Base-by-base conservation (phyloP, 176 grass and related monocot genomes). In the Musa troglodytarum region DNA sequence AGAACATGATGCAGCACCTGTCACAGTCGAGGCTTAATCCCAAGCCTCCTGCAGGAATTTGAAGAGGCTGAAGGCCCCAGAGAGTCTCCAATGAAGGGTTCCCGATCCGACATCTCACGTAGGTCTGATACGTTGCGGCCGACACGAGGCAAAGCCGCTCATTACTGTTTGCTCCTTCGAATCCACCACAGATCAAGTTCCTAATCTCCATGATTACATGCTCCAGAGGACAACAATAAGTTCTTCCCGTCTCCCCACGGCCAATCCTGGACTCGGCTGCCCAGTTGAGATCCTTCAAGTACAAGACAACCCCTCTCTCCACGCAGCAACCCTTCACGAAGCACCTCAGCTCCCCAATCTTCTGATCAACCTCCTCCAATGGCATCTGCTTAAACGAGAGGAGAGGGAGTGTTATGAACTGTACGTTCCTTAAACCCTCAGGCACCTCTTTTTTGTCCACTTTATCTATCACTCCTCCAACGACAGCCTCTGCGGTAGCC, bases 141-240 rank as follows among this genome's bases (percentile, higher is more conserved):
- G 88, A 90, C 64, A 97, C 25, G 52, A 97, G 16, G 86, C 88
- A 97, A 71, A 90, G 73, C 68, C 83, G 82, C 34, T 83, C 90
- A 1, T 43, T 43, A 43, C 34, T 43, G 6, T 43, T 43, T 43
- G 34, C 53, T 16, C 63, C 65, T 13, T 61, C 79, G 16, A 65
- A 22, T 14, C 51, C 73, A 24, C 69, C 74, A 19, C 71, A 78
- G 75, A 91, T 57, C 82, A 99, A 65, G 62, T 79, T 72, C 71
- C 84, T 86, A 19, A 99, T 67, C 64, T 92, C 95, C 91, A 92
- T 94, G 69, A 94, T 75, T 14, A 81, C 81, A 77, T 99, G 95
- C 76, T 92, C 95, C 8, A 99, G 29, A 57, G 95, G 82, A 69
- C 86, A 99, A 86, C 92, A 99, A 71, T 73, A 57, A 14, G 2